Base-by-base conservation (phyloP, 2,329 filamentous ascomycete species). In the Diaporthe sp. region DNA sequence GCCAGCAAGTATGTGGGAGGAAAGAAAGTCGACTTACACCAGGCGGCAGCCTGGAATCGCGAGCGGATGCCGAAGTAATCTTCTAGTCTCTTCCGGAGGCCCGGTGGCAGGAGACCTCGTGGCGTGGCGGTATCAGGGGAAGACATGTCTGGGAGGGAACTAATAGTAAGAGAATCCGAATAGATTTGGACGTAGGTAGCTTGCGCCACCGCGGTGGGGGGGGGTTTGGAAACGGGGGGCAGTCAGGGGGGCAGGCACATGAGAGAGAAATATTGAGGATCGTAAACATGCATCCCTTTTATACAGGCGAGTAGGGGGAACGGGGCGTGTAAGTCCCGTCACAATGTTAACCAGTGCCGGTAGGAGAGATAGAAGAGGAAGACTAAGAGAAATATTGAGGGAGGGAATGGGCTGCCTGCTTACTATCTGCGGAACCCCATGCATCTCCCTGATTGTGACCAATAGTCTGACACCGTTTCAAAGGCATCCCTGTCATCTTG, bases 401-500 rank as follows among this genome's bases (percentile, higher is more conserved):
- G 62, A 28, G 44, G 62, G 62, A 68, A 31, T 25, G 31, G 46
- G 62, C 19, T n/a, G 44, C 28, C 31, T 68, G 62, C 62, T 68
- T 39, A 68, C 31, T 37, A 37, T 51, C 62, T 51, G 31, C 44
- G 28, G 28, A 34, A 25, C 62, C 53, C 19, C n/a, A 53, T 67
- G 25, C 42, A 13, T 58, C 57, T 17, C 62, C 75, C 70, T 37
- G 65, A 42, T 42, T 34, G 13, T 49, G 42, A 28, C 75, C 75
- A 71, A 76, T 74, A 34, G 75, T 74, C 72, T 74, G 62, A 74
- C 65, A 74, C 65, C 44, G 3, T 67, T 74, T 31, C 34, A 31
- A 57, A 58, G 49, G 58, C 28, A 62, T 34, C 58, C 67, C 28
- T 65, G 61, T 65, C 61, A 46, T 22, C 25, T 31, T 31, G 61